phyloP scores from a whole-genome alignment of 2,329 filamentous ascomycete genomes.

The Gnomoniopsis sp. region DNA sequence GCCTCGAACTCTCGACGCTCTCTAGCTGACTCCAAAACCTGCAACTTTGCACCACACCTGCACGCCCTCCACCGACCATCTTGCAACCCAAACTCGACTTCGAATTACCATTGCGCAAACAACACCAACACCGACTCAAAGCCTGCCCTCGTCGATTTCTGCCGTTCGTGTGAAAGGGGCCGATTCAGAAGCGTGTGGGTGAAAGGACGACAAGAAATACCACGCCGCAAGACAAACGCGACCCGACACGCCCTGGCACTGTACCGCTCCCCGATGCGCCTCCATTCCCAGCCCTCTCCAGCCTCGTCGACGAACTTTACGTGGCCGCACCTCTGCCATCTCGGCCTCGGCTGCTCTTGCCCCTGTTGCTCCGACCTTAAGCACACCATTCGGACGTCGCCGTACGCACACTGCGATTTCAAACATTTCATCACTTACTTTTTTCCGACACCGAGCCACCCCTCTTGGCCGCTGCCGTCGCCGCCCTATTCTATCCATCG shows the following conservation, averaged over 20 bases:
- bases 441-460: background rate
- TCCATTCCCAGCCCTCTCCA: slow-evolving; percentile 13
- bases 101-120: background rate
- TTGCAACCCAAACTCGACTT: background rate
- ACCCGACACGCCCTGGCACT: background rate
- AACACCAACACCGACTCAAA: background rate
- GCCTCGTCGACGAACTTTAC: slow-evolving; percentile 14
- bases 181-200: background rate
- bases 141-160: background rate
- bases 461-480: background rate
- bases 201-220: background rate
- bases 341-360: slow-evolving; percentile 5
- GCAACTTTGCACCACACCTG: background rate
- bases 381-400: background rate
- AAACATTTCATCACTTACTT: background rate
- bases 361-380: background rate
- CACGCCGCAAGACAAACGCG: background rate
- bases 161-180: background rate
- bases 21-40: slow-evolving; percentile 4
- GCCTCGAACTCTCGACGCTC: slow-evolving; percentile 6
- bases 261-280: slow-evolving; percentile 11
- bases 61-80: background rate
- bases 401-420: background rate
- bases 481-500: slow-evolving; percentile 1
- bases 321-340: slow-evolving; percentile 1